Percentiles rank a stretch among this genome's conserved stretches.
phyloP scores from a whole-genome alignment of 805 yeast species.

The Metschnikowia similis region DNA sequence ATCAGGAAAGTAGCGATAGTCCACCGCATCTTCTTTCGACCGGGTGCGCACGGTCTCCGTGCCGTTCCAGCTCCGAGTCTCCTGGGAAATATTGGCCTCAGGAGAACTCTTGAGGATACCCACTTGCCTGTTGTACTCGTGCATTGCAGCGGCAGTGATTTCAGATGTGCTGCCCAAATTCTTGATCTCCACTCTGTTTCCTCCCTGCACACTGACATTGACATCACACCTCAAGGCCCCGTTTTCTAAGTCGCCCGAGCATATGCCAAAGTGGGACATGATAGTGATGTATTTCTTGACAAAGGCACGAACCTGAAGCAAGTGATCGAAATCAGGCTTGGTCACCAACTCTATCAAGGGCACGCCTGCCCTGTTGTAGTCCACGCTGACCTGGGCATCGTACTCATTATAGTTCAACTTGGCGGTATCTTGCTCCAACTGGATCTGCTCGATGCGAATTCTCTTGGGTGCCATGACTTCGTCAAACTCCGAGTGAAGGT shows the following conservation, averaged over 20 bases:
- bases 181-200: slow-evolving; percentile 80
- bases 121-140: slow-evolving; percentile 72
- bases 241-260: slow-evolving; percentile 87
- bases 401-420: slow-evolving; percentile 55
- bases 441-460: slow-evolving; percentile 73
- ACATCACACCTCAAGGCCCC: slow-evolving; percentile 97
- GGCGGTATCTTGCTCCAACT: slow-evolving; percentile 94
- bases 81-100: slow-evolving; percentile 31
- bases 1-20: slow-evolving; percentile 93
- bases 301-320: slow-evolving; percentile 70
- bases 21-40: slow-evolving; percentile 75
- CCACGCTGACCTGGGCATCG: slow-evolving; percentile 48
- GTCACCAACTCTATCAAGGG: slow-evolving; percentile 92
- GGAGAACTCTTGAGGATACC: slow-evolving; percentile 35
- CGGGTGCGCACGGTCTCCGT: slow-evolving; percentile 60
- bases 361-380: slow-evolving; percentile 77
- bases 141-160: slow-evolving; percentile 67
- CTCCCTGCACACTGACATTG: slow-evolving; percentile 73
- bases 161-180: slow-evolving; percentile 83
- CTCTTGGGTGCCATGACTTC: slow-evolving; percentile 37
- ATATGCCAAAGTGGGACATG: slow-evolving; percentile 63
- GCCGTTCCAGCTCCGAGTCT: slow-evolving; percentile 95
- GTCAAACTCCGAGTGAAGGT: slow-evolving; percentile 49
- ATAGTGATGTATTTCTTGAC: slow-evolving; percentile 75
- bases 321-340: slow-evolving; percentile 70